Percentiles rank a stretch among this genome's conserved stretches.
phyloP scores from a whole-genome alignment of 164 flowering plant genomes.

The Berberis thunbergii region DNA sequence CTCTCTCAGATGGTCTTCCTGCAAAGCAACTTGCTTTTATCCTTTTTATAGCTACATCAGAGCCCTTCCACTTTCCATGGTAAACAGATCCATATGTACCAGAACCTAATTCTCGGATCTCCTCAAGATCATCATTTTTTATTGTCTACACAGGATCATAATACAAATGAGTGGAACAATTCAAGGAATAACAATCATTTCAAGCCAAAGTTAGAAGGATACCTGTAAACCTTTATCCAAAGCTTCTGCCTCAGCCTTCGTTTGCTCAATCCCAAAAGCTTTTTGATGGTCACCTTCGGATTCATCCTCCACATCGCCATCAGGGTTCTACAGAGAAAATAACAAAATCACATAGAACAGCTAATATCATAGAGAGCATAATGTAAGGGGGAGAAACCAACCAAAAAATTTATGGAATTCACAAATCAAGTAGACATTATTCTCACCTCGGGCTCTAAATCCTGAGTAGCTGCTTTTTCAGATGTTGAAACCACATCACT shows the following conservation, averaged over 20 bases:
- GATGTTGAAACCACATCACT: slow-evolving; percentile 8
- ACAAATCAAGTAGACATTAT: neutral
- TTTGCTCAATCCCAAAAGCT: slow-evolving; percentile 69
- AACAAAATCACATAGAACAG: neutral
- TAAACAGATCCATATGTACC: slow-evolving; percentile 97
- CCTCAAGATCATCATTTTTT: slow-evolving; percentile 88
- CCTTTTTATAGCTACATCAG: slow-evolving; percentile 96
- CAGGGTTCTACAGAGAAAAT: slow-evolving; percentile 28
- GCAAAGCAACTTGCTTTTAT: slow-evolving; percentile 98
- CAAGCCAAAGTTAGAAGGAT: neutral
- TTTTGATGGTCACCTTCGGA: slow-evolving; percentile 47
- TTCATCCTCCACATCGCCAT: slow-evolving; percentile 43
- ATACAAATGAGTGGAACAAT: neutral
- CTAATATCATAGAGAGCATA: neutral
- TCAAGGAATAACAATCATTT: neutral
- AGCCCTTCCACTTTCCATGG: slow-evolving; percentile 99
- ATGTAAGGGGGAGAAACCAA: neutral
- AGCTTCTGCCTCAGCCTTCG: slow-evolving; percentile 97
- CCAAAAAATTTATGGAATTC: neutral
- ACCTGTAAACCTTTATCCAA: slow-evolving; percentile 89
- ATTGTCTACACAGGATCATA: slow-evolving; percentile 50
- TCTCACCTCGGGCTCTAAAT: slow-evolving; percentile 46
- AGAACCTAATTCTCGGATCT: slow-evolving; percentile 83
- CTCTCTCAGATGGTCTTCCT: slow-evolving; percentile 94
- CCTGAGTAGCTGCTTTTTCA: slow-evolving; percentile 28